Conservation (phyloP, 2,329 filamentous ascomycete genomes). For the Diaporthe citriasiana region DNA sequence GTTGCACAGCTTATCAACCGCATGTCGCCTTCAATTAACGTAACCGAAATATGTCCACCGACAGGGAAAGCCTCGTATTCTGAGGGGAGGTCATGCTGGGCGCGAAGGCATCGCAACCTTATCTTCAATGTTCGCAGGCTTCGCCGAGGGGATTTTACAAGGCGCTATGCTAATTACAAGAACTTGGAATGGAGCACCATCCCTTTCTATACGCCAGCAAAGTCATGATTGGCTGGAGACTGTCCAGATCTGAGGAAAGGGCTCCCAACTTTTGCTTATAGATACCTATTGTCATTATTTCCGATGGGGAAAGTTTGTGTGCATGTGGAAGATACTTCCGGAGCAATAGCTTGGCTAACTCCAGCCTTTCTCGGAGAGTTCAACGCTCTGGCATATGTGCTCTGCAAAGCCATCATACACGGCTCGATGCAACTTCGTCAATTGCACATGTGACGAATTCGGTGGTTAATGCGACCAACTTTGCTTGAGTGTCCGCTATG, state of each 20-base stretch:
- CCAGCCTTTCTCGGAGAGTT: not conserved
- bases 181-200: not conserved
- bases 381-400: not conserved
- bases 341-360: not conserved
- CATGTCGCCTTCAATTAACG: not conserved
- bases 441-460: too few species aligned
- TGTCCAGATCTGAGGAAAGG: not conserved
- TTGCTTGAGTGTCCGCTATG: too few species aligned
- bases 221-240: not conserved
- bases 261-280: not conserved
- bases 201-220: conserved; percentile 1
- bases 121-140: too few species aligned
- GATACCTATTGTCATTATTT: not conserved
- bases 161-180: not conserved
- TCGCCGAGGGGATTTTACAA: too few species aligned
- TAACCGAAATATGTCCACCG: not conserved
- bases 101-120: not conserved
- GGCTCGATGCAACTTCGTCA: not conserved
- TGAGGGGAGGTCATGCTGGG: not conserved
- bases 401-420: not conserved
- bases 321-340: too few species aligned
- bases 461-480: too few species aligned
- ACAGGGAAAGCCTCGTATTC: not conserved
- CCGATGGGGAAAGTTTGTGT: not conserved
- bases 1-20: not conserved